Evolutionary conservation across 1,284 basidiomycete genomes (phyloP).

Genomic region (Porogramme epimiltina): DNA sequence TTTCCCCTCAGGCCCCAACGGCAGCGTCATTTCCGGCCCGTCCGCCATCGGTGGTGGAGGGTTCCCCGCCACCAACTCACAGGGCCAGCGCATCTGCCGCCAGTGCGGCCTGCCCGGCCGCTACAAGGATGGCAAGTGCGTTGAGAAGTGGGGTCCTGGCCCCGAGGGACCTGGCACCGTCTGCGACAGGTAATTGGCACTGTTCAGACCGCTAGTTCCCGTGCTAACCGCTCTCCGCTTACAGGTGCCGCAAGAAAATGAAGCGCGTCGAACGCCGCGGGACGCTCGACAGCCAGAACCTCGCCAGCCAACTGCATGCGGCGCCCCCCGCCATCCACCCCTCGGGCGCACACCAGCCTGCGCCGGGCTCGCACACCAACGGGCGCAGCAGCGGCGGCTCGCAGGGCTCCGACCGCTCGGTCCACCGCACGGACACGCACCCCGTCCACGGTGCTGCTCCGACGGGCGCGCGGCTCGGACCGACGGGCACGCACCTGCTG

Average conservation of each 20-base stretch:
- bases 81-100: conserved; percentile 72
- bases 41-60: conserved; percentile 33
- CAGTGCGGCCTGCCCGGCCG: conserved; percentile 69
- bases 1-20: conserved; percentile 24
- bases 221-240: neutral
- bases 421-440: conserved; percentile 35
- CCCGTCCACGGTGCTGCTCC: conserved; percentile 24
- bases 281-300: conserved; percentile 53
- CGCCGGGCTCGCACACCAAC: conserved; percentile 23
- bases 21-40: conserved; percentile 30
- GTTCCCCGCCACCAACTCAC: conserved; percentile 58
- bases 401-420: conserved; percentile 22
- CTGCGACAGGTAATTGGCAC: conserved; percentile 64
- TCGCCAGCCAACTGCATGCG: conserved; percentile 21
- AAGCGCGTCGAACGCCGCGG: conserved; percentile 78
- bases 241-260: conserved; percentile 81
- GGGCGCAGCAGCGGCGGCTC: conserved; percentile 18
- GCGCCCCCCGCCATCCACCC: conserved; percentile 30
- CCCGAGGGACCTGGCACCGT: conserved; percentile 82
- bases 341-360: conserved; percentile 26
- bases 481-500: conserved; percentile 24
- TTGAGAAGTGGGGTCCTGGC: conserved; percentile 86
- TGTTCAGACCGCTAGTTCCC: conserved; percentile 5
- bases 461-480: conserved; percentile 14
- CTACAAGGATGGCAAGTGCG: conserved; percentile 84